Evolutionary conservation across 441 rosid genomes (phyloP), one percentile per base, ranked within the genome.

Genomic region (Theobroma grandiflorum): DNA sequence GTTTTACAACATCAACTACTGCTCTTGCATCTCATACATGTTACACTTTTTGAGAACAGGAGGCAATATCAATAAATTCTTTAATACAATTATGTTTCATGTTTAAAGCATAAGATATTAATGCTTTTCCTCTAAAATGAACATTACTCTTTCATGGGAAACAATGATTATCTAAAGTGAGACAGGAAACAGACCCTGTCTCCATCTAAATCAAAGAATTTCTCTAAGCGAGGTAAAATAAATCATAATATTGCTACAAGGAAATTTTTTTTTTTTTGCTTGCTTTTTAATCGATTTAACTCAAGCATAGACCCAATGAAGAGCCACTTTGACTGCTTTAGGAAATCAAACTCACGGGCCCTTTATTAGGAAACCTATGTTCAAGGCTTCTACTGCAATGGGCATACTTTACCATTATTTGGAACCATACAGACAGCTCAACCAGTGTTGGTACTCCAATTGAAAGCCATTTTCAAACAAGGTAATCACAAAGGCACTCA

Each of bases 81-180:
- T 49, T 52, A 18, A 33, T 52, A 9, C 35, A 33, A 72, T 52
- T n/a, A 72, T 50, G 45, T 72, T 72, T 35, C 22, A 72, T 57
- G 18, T 52, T 52, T 18, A 52, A 9, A 2, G 42, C 6, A 3
- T 12, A 72, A 50, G 12, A 18, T 50, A 71, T 61, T 71, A 52
- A 33, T 33, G 26, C 45, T 52, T 18, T 52, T 52, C 75, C 62
- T 33, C 16, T 18, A 35, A 70, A 72, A 52, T 47, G 47, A 71
- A 33, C 16, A 71, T 33, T 50, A 45, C 38, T 14, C 35, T 22
- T 69, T 69, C 73, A 69, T 45, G 18, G 37, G 33, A 49, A 8
- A 9, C 14, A 71, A 31, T 20, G 50, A 31, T 31, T 3, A 31
- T 49, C 15, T 18, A 49, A 69, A 69, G 58, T 26, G 22, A 26